A percentile compares a stretch with the other conserved stretches of the same genome.
phyloP scores from a whole-genome alignment of 2,329 filamentous ascomycete species.

The Sporothrix protearum region DNA sequence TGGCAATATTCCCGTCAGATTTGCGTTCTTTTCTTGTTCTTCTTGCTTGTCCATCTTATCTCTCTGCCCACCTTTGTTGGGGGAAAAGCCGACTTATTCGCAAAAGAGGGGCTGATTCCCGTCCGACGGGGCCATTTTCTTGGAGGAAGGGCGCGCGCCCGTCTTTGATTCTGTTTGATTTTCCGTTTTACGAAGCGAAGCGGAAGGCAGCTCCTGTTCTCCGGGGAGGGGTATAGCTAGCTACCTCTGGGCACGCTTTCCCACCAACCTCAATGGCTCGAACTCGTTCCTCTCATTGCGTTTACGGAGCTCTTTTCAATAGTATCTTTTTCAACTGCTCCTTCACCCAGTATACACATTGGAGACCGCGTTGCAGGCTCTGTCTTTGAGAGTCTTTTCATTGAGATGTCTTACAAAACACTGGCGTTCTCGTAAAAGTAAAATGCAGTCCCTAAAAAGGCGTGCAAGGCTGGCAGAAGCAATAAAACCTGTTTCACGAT shows the following conservation, averaged over 20 bases:
- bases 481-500: neutral
- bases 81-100: neutral
- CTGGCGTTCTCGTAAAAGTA: no score
- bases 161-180: neutral
- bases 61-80: conserved; percentile 1
- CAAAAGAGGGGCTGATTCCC: neutral
- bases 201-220: neutral
- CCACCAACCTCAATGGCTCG: neutral
- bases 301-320: neutral
- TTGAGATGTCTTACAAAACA: no score
- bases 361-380: neutral
- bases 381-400: neutral
- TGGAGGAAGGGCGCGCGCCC: neutral
- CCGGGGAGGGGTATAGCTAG: neutral
- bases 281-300: neutral
- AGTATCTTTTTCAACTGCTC: neutral
- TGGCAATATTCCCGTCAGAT: neutral
- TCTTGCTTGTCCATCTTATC: neutral
- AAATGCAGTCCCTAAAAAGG: neutral
- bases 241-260: neutral
- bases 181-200: no score
- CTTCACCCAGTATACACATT: neutral
- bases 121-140: neutral
- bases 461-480: neutral
- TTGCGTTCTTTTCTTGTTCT: neutral